Evolutionary conservation across 164 flowering plant genomes (phyloP).

Genomic region (Berberis thunbergii): DNA sequence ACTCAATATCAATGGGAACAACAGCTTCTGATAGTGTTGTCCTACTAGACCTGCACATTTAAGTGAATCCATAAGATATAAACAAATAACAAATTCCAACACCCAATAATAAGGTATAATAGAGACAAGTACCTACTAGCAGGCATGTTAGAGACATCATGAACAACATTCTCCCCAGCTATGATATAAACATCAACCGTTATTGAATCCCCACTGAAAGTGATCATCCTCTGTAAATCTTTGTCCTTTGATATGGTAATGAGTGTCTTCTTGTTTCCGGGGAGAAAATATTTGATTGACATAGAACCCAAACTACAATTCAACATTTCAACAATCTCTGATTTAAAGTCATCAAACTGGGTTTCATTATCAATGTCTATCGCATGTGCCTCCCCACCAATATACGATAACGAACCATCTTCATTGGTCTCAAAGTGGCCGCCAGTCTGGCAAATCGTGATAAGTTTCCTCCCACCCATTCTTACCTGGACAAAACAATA

Average conservation of each 20-base stretch:
- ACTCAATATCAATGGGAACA: not conserved
- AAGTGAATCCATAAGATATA: not conserved
- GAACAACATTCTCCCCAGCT: not conserved
- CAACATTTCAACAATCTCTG: not conserved
- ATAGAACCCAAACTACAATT: not conserved
- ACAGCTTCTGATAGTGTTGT: not conserved
- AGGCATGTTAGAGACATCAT: not conserved
- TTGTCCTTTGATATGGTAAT: not conserved
- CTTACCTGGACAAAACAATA: not conserved
- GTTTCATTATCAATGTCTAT: not conserved
- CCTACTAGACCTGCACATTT: not conserved
- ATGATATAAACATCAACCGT: not conserved
- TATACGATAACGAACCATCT: conserved; percentile 1
- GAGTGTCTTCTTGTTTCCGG: not conserved
- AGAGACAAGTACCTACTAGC: conserved; percentile 1
- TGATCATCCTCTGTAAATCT: conserved; percentile 2
- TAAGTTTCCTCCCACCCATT: not conserved
- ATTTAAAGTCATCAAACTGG: not conserved
- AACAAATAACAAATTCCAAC: not conserved
- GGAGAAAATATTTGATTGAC: conserved; percentile 2
- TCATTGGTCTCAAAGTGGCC: not conserved
- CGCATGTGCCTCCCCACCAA: conserved; percentile 3
- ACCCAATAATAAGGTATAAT: not conserved
- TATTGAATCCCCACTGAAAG: not conserved
- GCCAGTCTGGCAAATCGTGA: not conserved